Conservation (phyloP, 2,329 filamentous ascomycete species). For the Trichoderma sp. region DNA sequence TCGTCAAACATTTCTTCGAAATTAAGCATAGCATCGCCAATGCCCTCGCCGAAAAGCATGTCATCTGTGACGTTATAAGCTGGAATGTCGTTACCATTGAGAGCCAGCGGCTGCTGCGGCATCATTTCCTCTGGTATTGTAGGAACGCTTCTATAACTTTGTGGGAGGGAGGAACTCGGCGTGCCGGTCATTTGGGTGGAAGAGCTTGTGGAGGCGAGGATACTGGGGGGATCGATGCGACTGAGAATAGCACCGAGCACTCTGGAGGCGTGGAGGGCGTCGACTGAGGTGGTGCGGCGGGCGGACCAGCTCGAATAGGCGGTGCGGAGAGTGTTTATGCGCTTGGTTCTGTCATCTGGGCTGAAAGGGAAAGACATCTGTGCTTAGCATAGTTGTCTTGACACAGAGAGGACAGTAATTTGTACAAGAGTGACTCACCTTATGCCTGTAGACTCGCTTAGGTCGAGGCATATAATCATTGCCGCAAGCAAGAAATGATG, state of each 20-base stretch:
- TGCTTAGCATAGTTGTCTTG: background rate
- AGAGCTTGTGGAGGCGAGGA: background rate
- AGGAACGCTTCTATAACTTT: background rate
- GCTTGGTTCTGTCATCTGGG: slow-evolving; percentile 41
- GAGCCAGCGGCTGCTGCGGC: background rate
- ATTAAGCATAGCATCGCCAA: slow-evolving; percentile 39
- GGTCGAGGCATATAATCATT: slow-evolving; percentile 61
- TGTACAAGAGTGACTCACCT: slow-evolving; percentile 38
- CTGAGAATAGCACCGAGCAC: slow-evolving; percentile 50
- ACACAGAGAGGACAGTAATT: background rate
- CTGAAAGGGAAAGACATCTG: background rate
- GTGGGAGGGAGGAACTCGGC: background rate
- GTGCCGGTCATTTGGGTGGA: background rate
- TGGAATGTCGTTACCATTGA: background rate
- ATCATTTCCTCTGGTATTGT: background rate
- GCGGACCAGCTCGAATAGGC: slow-evolving; percentile 51
- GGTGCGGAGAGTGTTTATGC: slow-evolving; percentile 44
- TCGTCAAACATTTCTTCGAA: slow-evolving; percentile 45
- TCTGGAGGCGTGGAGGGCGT: slow-evolving; percentile 49
- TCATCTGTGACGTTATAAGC: background rate
- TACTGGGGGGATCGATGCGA: slow-evolving; percentile 38
- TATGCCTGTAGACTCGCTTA: slow-evolving; percentile 46
- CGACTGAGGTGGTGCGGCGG: slow-evolving; percentile 44
- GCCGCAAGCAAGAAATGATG: slow-evolving; percentile 63
- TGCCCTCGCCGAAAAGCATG: background rate